These are phyloP conservation scores for Pseudogymnoascus verrucosus DNA, from an alignment of 2,329 filamentous ascomycete genomes.

Conservation along the genomic window DNA sequence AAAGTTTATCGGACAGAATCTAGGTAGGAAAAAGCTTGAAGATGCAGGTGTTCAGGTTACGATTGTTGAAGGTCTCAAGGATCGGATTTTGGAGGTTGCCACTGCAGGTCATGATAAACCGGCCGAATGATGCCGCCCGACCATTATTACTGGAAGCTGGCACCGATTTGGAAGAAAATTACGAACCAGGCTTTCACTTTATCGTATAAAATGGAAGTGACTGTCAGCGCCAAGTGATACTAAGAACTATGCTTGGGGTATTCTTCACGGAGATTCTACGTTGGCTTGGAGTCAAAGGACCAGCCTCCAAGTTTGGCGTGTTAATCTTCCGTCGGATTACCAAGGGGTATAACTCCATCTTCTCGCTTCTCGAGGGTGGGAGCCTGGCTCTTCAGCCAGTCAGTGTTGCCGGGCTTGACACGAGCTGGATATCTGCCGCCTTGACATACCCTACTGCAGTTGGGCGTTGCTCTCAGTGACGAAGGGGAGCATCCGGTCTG, in stretches of 20 bases:
- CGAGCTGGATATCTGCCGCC: not conserved
- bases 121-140: conserved; percentile 6
- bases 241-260: not conserved
- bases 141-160: conserved; percentile 1
- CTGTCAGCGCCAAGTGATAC: not conserved
- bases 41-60: conserved; percentile 66
- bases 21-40: conserved; percentile 62
- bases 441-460: not conserved
- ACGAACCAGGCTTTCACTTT: not conserved
- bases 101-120: conserved; percentile 64
- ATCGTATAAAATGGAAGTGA: not conserved
- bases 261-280: not conserved
- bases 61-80: conserved; percentile 66
- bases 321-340: not conserved
- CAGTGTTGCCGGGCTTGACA: not conserved
- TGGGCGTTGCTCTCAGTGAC: not conserved
- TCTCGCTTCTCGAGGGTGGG: not conserved
- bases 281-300: not conserved
- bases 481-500: not conserved
- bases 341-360: not conserved
- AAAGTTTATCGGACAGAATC: conserved; percentile 79
- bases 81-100: conserved; percentile 72
- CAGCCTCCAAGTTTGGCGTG: not conserved
- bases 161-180: conserved; percentile 12
- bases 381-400: not conserved